Evolutionary conservation across 2,329 filamentous ascomycete genomes (phyloP).

Genomic region (Penicillium sp.): DNA sequence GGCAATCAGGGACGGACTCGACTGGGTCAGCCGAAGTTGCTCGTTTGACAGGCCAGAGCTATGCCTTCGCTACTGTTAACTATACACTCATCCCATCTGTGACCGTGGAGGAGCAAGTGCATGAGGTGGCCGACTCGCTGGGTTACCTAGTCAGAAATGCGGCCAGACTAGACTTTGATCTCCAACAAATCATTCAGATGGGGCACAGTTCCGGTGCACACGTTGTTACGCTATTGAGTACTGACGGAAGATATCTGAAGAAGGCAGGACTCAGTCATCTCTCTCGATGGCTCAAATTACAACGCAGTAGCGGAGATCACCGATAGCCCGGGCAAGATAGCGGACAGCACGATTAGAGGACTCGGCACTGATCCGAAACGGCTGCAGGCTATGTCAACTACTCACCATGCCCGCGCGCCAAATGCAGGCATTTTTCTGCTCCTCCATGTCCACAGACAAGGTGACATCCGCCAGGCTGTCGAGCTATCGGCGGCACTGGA

Average conservation of each 20-base stretch:
- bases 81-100: slow-evolving; percentile 1
- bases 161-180: background rate
- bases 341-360: background rate
- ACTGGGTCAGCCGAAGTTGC: background rate
- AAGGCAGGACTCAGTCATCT: background rate
- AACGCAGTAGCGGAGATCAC: slow-evolving; percentile 4
- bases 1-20: background rate
- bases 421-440: slow-evolving; percentile 3
- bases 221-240: background rate
- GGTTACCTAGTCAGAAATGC: background rate
- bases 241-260: background rate
- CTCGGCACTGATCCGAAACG: background rate
- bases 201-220: slow-evolving; percentile 3
- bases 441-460: background rate
- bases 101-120: slow-evolving; percentile 4
- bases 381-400: background rate
- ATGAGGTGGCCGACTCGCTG: slow-evolving; percentile 1
- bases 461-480: slow-evolving; percentile 4
- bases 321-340: background rate
- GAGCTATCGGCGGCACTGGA: background rate
- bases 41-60: background rate
- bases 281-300: slow-evolving; percentile 7
- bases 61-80: background rate
- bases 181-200: background rate
- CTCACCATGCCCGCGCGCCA: background rate